Conservation (phyloP, 352 stramenopile genomes). For the Phytophthora sp. region DNA sequence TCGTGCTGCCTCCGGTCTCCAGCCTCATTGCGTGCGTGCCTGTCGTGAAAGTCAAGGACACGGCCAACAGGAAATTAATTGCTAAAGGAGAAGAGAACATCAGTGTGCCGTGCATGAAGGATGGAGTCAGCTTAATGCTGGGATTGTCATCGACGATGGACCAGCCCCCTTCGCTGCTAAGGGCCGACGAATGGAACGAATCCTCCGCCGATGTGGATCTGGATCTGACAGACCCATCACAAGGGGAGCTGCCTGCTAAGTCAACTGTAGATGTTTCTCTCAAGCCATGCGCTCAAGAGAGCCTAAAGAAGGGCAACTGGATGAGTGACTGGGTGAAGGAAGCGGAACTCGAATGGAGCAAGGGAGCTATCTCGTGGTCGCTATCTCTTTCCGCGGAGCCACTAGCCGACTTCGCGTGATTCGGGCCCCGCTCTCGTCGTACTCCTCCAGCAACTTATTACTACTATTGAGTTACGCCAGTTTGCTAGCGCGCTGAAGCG, state of each 20-base stretch:
- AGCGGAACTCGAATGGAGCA: slow-evolving; percentile 65
- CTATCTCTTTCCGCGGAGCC: slow-evolving; percentile 50
- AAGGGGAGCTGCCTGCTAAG: slow-evolving; percentile 36
- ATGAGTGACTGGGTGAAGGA: slow-evolving; percentile 66
- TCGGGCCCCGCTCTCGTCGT: background rate
- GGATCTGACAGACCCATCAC: slow-evolving; percentile 52
- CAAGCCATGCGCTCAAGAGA: slow-evolving; percentile 21
- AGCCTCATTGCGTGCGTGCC: slow-evolving; percentile 5
- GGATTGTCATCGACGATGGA: slow-evolving; percentile 22
- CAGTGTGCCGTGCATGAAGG: slow-evolving; percentile 38
- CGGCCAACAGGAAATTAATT: background rate
- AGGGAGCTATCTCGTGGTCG: slow-evolving; percentile 61
- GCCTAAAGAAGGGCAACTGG: slow-evolving; percentile 45
- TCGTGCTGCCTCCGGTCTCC: slow-evolving; percentile 20
- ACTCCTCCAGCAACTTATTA: slow-evolving; percentile 1
- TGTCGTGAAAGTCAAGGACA: slow-evolving; percentile 17
- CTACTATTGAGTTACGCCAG: slow-evolving; percentile 12
- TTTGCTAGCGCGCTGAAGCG: slow-evolving; percentile 15
- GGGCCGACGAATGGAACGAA: slow-evolving; percentile 72
- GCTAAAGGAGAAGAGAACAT: slow-evolving; percentile 13
- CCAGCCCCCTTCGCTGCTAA: slow-evolving; percentile 52
- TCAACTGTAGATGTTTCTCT: slow-evolving; percentile 6
- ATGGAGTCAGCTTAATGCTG: slow-evolving; percentile 16
- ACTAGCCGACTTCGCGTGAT: slow-evolving; percentile 52
- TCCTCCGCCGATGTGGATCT: slow-evolving; percentile 52